These are phyloP conservation scores for Globisporangium iwayamae DNA, from an alignment of 352 stramenopile species.

Conservation along the genomic window DNA sequence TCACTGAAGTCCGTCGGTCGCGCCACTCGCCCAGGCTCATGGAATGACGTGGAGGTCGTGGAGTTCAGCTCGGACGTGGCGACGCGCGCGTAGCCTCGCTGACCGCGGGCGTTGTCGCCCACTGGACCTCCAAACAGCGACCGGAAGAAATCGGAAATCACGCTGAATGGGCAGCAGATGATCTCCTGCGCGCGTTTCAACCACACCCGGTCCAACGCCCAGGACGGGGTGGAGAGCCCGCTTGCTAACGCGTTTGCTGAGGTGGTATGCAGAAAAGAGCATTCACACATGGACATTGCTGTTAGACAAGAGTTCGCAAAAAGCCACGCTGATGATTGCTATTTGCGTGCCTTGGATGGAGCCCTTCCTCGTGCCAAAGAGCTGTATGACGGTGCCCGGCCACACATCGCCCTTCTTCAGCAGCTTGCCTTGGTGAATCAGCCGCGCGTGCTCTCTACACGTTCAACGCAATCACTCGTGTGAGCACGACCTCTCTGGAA, in stretches of 20 bases:
- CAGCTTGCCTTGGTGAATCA: conserved; percentile 79
- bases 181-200: conserved; percentile 38
- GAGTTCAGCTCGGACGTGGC: conserved; percentile 18
- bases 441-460: conserved; percentile 56
- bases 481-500: not conserved
- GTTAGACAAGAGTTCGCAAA: not conserved
- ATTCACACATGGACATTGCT: not conserved
- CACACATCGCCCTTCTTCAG: conserved; percentile 82
- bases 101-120: conserved; percentile 19
- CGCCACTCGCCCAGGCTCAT: conserved; percentile 49
- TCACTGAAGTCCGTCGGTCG: conserved; percentile 39
- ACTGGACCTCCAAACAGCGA: conserved; percentile 52
- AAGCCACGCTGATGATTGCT: not conserved
- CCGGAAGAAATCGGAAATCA: conserved; percentile 66
- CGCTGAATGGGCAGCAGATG: conserved; percentile 64
- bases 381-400: conserved; percentile 76
- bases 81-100: conserved; percentile 47
- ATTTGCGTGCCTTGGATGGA: conserved; percentile 2
- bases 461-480: not conserved
- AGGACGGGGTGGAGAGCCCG: conserved; percentile 20
- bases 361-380: conserved; percentile 68
- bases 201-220: conserved; percentile 30
- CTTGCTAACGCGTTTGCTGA: conserved; percentile 2
- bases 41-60: conserved; percentile 31
- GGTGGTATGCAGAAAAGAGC: not conserved